These are phyloP conservation scores for Pythium phragmitis DNA, from an alignment of 352 stramenopile species.

Conservation along the genomic window DNA sequence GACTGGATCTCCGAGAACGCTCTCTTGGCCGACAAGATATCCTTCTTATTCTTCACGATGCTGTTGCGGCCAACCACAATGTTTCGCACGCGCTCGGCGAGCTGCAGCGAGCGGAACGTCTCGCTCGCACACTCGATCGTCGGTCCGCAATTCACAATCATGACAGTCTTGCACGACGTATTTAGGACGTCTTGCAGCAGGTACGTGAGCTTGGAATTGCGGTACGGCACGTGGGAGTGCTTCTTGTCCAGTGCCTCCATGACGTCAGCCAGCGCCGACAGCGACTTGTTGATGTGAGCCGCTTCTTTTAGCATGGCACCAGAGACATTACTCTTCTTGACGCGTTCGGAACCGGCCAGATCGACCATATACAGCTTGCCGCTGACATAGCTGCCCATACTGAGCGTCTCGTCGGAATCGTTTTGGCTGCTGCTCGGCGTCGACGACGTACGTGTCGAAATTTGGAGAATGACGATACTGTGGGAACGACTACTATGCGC, in stretches of 20 bases:
- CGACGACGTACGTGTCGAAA: constrained; percentile 46
- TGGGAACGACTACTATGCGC: constrained; percentile 91
- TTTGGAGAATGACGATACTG: constrained; percentile 91
- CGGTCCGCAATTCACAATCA: constrained; percentile 92
- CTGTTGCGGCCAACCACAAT: constrained; percentile 78
- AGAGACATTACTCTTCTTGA: constrained; percentile 90
- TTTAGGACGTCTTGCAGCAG: constrained; percentile 93
- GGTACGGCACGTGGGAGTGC: constrained; percentile 92
- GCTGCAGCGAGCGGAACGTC: constrained; percentile 85
- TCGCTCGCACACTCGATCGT: constrained; percentile 81
- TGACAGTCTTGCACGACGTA: constrained; percentile 91
- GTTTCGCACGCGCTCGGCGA: constrained; percentile 80
- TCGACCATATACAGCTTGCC: constrained; percentile 93
- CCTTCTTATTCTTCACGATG: constrained; percentile 85
- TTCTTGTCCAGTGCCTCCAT: constrained; percentile 92
- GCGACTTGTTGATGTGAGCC: constrained; percentile 85
- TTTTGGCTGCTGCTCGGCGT: constrained; percentile 20
- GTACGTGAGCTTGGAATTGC: constrained; percentile 98
- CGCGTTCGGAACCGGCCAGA: constrained; percentile 89
- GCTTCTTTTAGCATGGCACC: constrained; percentile 83
- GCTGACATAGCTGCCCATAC: constrained; percentile 47
- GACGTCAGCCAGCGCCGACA: constrained; percentile 92
- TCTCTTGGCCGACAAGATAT: constrained; percentile 90
- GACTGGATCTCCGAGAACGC: constrained; percentile 94
- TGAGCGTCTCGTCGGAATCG: constrained; percentile 31